Evolutionary conservation across 306 rosid species (phyloP), one percentile per base, ranked within the genome.

Genomic region (Inga leiocalycina): DNA sequence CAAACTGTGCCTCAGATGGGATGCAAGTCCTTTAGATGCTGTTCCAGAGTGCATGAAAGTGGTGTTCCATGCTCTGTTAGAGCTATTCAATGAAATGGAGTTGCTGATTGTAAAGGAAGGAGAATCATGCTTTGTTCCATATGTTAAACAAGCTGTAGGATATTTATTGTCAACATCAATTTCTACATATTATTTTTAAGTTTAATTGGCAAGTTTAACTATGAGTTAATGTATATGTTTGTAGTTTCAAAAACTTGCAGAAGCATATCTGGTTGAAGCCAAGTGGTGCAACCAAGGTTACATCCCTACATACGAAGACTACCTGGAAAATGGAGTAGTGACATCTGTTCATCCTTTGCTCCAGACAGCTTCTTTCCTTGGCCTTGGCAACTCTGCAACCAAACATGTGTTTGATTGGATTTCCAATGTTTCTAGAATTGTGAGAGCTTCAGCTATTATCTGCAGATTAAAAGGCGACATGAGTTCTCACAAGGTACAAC

Each of bases 1-100:
- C 2, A 62, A 62, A 45, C 17, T n/a, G 1, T 15, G 17, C 68
- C 68, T 49, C 76, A 89, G 92, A 75, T 89, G 90, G 90, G 80
- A 87, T 79, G 71, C 37, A 44, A 37, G 59, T 16, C 34, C 2
- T 13, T 15, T 79, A 3, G 57, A 34, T 17, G 13, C 72, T 66
- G 74, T 84, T 54, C 84, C 78, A 20, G 27, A 44, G 1, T 67
- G 78, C 59, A 80, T 84, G 84, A 84, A 80, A 80, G 67, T 16
- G 48, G 74, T 56, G 46, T 84, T 54, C 69, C 32, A 56, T 17
- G 35, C 77, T 52, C 0, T 71, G 1, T 2, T 54, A 10, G 59
- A 57, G 69, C 3, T 75, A 3, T 41, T 54, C n/a, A 34, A 51
- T 4, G 83, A 74, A 59, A 82, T 79, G 20, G 80, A 81, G n/a